These are phyloP conservation scores for Ophiosphaerella korrae DNA, from an alignment of 2,329 filamentous ascomycete genomes.

Conservation along the genomic window DNA sequence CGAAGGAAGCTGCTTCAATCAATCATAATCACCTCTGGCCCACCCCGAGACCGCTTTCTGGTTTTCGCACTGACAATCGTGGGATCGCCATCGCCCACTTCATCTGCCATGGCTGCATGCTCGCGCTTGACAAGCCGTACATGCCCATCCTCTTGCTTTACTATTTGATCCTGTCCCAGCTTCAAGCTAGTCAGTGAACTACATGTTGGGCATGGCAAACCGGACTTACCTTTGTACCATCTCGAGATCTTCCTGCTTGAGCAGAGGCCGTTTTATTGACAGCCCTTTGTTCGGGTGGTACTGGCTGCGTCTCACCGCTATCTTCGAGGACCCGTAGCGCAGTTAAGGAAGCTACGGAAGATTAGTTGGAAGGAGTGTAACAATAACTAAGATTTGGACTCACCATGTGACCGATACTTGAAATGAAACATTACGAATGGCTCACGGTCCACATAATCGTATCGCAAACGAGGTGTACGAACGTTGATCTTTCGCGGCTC, in stretches of 20 bases:
- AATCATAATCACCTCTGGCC: constrained; percentile 8
- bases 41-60: constrained; percentile 8
- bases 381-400: not conserved
- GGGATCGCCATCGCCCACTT: constrained; percentile 3
- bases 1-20: not conserved
- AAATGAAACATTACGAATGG: constrained; percentile 11
- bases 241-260: constrained; percentile 4
- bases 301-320: not conserved
- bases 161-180: not conserved
- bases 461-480: not conserved
- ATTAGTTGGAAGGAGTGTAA: not conserved
- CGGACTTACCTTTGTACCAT: constrained; percentile 5
- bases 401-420: constrained; percentile 14
- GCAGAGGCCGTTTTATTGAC: constrained; percentile 2
- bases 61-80: not conserved
- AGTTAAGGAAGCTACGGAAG: not conserved
- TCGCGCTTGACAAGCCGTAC: constrained; percentile 4
- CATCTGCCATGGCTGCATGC: not conserved
- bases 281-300: constrained; percentile 1
- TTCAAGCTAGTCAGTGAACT: not conserved
- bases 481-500: not conserved
- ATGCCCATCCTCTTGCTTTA: constrained; percentile 1
- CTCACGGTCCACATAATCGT: not conserved
- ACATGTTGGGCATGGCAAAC: not conserved
- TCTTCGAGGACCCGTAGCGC: not conserved